Percentiles rank a stretch among this genome's conserved stretches.
Evolutionary conservation across 306 rosid genomes (phyloP).

Genomic region (Lupinus albus): DNA sequence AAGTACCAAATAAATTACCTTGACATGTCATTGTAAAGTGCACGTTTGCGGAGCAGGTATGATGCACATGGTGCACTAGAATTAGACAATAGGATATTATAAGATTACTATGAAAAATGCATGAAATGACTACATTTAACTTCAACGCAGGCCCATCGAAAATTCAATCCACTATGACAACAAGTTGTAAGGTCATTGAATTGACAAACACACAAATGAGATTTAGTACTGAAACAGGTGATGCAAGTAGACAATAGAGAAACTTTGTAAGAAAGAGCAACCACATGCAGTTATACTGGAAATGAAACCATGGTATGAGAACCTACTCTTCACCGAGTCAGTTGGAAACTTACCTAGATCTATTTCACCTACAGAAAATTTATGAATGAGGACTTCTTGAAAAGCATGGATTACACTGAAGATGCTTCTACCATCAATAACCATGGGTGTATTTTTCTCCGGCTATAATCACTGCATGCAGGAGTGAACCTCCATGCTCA

Average conservation of each 20-base stretch:
- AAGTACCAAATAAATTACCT: constrained; percentile 52
- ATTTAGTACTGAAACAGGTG: neutral
- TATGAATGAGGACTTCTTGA: neutral
- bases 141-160: neutral
- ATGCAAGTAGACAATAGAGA: neutral
- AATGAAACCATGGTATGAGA: neutral
- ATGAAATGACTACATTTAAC: neutral
- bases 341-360: neutral
- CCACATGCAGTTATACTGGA: neutral
- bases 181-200: neutral
- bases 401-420: neutral
- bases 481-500: constrained; percentile 10
- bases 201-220: constrained; percentile 21
- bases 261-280: neutral
- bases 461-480: neutral
- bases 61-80: constrained; percentile 80
- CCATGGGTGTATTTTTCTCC: neutral
- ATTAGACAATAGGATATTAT: constrained; percentile 25
- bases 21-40: constrained; percentile 82
- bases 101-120: neutral
- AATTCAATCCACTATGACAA: constrained; percentile 3
- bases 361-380: neutral
- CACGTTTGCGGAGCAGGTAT: constrained; percentile 83
- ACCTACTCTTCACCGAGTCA: constrained; percentile 4
- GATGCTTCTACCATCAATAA: neutral